Evolutionary conservation across 331 rosid genomes (phyloP).

Genomic region (Rhamnella rubrinervis): DNA sequence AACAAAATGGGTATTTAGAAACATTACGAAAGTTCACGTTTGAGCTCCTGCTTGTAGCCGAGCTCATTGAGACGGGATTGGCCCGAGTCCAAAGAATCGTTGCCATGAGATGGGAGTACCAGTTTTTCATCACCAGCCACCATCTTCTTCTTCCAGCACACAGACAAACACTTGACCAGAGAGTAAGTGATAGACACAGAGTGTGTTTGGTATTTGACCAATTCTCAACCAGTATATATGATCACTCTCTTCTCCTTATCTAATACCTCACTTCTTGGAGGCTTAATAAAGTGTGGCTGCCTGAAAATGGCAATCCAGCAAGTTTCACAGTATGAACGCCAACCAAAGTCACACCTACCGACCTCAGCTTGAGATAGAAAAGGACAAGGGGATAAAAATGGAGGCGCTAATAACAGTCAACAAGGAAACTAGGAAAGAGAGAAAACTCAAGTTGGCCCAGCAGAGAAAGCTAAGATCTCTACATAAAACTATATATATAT

Average conservation of each 20-base stretch:
- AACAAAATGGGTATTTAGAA: neutral
- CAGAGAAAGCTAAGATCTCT: too few relatives aligned
- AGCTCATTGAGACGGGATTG: constrained; percentile 83
- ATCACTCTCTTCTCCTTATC: neutral
- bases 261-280: neutral
- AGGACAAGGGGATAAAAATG: too few relatives aligned
- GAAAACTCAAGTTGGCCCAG: too few relatives aligned
- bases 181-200: neutral
- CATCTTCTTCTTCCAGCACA: constrained; percentile 14
- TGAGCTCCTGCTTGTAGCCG: constrained; percentile 97
- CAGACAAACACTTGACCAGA: neutral
- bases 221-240: neutral
- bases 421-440: too few relatives aligned
- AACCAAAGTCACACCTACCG: too few relatives aligned
- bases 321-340: neutral
- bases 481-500: too few relatives aligned
- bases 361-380: neutral
- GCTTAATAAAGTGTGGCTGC: neutral
- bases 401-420: too few relatives aligned
- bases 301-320: neutral
- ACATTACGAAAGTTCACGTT: constrained; percentile 92
- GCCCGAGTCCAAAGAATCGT: constrained; percentile 62
- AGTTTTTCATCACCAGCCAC: constrained; percentile 14
- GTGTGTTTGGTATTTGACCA: neutral
- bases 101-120: constrained; percentile 36